Conservation (phyloP, 768 basidiomycete genomes). For the Gloeopeniophorella convolvens region DNA sequence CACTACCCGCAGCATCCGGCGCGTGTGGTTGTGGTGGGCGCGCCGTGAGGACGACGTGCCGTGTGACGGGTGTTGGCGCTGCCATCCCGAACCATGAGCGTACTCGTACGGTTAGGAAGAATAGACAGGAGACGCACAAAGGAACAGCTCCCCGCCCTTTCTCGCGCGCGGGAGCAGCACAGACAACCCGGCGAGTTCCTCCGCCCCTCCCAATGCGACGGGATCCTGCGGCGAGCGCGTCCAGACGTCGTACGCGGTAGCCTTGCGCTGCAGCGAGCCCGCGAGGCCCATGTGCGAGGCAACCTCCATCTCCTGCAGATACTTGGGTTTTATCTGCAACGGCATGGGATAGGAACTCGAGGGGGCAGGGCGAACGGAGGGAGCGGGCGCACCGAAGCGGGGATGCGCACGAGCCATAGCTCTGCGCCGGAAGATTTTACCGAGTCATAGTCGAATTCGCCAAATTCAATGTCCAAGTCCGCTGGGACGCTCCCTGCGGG, state of each 20-base stretch:
- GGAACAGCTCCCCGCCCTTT: constrained; percentile 17
- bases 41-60: constrained; percentile 12
- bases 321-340: constrained; percentile 10
- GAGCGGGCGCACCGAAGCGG: constrained; percentile 9
- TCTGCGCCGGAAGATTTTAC: constrained; percentile 15
- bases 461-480: constrained; percentile 15
- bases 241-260: constrained; percentile 15
- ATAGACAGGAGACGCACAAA: constrained; percentile 5
- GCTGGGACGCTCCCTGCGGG: neutral
- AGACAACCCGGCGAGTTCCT: constrained; percentile 16
- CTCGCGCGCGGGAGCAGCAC: constrained; percentile 16
- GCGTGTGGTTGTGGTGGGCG: constrained; percentile 6
- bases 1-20: neutral
- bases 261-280: constrained; percentile 11
- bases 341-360: neutral
- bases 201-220: too few relatives aligned
- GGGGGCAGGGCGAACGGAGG: too few relatives aligned
- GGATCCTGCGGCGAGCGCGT: constrained; percentile 1
- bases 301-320: constrained; percentile 3
- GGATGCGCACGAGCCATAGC: constrained; percentile 21
- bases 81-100: too few relatives aligned
- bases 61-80: constrained; percentile 15
- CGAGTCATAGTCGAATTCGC: constrained; percentile 20
- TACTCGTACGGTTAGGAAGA: too few relatives aligned
- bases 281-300: constrained; percentile 4